Evolutionary conservation across 2,329 filamentous ascomycete genomes (phyloP).

Genomic region (Fusarium mangiferae): DNA sequence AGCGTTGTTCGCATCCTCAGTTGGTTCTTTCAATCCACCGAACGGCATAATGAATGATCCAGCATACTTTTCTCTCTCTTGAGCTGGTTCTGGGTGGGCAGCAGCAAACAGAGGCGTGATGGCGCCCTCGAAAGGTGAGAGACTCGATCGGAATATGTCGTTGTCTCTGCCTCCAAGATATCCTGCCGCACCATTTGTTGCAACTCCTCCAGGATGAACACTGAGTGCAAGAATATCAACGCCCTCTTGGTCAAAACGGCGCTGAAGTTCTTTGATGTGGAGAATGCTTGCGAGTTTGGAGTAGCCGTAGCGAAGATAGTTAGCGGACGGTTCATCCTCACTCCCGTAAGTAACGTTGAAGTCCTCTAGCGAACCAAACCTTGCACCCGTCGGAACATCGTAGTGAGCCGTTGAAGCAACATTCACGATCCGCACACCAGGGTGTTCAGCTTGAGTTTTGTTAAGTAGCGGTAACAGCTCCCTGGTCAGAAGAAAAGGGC

Average conservation of each 20-base stretch:
- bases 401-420: neutral
- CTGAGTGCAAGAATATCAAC: neutral
- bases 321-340: rapidly evolving
- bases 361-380: neutral
- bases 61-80: neutral
- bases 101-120: neutral
- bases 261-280: neutral
- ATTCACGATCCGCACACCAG: neutral
- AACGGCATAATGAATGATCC: neutral
- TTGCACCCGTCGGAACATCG: neutral
- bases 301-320: neutral
- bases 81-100: neutral
- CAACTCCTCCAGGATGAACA: neutral
- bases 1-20: neutral
- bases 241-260: neutral
- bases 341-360: neutral
- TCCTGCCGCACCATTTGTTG: neutral
- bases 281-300: neutral
- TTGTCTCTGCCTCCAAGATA: neutral
- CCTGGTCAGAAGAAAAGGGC: neutral
- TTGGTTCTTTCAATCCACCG: neutral
- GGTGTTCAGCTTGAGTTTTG: neutral
- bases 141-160: neutral
- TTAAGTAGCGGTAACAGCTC: neutral
- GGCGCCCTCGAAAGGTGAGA: neutral